These are phyloP conservation scores for Alternaria conjuncta DNA, from an alignment of 2,329 filamentous ascomycete genomes.

Conservation along the genomic window DNA sequence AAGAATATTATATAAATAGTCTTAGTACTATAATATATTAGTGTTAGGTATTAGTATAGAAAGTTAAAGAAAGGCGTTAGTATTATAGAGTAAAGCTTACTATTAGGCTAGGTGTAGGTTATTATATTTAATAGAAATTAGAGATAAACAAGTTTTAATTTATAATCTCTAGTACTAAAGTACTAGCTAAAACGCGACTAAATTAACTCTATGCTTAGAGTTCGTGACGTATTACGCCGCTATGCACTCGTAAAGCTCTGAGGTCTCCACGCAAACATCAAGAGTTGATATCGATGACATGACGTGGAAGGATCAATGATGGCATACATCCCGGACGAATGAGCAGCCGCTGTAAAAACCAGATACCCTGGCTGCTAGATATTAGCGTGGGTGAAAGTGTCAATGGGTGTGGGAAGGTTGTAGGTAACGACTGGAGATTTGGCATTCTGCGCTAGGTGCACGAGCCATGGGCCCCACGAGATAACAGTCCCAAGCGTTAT, in stretches of 20 bases:
- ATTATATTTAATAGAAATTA: no score
- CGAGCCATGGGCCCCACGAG: not conserved
- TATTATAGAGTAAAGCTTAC: no score
- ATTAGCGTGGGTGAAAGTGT: not conserved
- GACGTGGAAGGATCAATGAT: not conserved
- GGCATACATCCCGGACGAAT: not conserved
- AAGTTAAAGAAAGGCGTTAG: no score
- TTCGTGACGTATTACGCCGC: not conserved
- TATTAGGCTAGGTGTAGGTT: no score
- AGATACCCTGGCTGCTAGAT: not conserved
- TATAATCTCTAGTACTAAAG: no score
- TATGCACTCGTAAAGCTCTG: not conserved
- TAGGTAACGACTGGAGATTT: not conserved
- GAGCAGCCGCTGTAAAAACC: not conserved
- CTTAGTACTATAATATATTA: no score
- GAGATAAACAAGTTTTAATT: no score
- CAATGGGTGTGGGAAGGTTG: not conserved
- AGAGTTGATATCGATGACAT: not conserved
- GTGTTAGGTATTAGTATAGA: no score
- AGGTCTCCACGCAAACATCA: not conserved
- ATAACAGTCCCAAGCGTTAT: not conserved
- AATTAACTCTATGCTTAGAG: not conserved
- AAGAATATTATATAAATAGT: no score
- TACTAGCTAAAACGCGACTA: no score
- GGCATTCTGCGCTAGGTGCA: not conserved